Base-by-base conservation (phyloP, 2,329 filamentous ascomycete genomes). In the Xylariomycetidae sp. region DNA sequence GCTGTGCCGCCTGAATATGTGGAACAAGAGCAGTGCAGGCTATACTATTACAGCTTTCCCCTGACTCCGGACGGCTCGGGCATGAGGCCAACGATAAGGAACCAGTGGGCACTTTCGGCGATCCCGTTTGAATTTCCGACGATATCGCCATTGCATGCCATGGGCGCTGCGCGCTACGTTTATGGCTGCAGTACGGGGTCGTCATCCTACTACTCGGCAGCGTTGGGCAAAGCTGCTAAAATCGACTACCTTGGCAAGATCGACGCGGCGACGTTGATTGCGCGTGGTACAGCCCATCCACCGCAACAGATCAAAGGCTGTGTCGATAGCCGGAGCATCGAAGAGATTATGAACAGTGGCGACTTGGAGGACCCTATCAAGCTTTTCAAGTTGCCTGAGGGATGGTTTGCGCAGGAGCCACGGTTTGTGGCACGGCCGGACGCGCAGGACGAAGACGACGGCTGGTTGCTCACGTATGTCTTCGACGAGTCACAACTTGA, bases 101-200 rank as follows among this genome's bases (percentile, higher is more conserved):
- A 80, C 29, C 77, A 85, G 45, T 84, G 79, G 62, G 78, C 77
- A 0, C 60, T 86, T 1, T 71, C 76, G 0, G 67, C 74, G 2
- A 75, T 85, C 26, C 72, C 80, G 0, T 80, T 85, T 36, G 82
- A 86, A 41, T 85, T 85, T 32, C 81, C 82, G 0, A 74, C 74
- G 0, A 57, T 83, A 0, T 66, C 71, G 1, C 67, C 74, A 1
- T 59, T 66, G 2, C 50, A 62, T 12, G 68, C 72, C 14, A 85
- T 85, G 80, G 59, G 53, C 3, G 46, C 59, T 8, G 72, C 77
- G 13, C 69, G 66, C 2, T 86, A 77, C 40, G 64, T 85, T 16
- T 86, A 85, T 42, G 81, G 82, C 3, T 85, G 80, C 53, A 80
- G 74, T 15, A 78, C 77, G 0, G 67, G 69, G 0, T 66, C 68